These are phyloP conservation scores for Paraconiothyrium brasiliense DNA, from an alignment of 2,329 filamentous ascomycete genomes.

Conservation along the genomic window DNA sequence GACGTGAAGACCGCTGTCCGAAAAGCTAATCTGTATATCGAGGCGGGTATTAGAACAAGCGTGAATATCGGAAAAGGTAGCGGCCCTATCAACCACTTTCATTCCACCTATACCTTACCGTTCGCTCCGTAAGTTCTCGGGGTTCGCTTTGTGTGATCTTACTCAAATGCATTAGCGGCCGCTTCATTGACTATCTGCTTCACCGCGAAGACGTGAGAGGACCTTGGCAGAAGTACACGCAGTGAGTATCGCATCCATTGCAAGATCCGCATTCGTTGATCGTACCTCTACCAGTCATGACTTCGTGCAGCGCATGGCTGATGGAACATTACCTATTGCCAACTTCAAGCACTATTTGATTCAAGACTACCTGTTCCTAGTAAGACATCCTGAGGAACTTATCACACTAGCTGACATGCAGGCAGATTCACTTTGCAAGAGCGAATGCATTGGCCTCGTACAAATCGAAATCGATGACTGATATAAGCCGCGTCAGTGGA, in stretches of 20 bases:
- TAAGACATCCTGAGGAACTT: slow-evolving; percentile 51
- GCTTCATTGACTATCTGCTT: slow-evolving; percentile 85
- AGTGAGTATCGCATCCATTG: slow-evolving; percentile 42
- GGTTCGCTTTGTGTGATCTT: not conserved
- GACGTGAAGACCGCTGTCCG: slow-evolving; percentile 69
- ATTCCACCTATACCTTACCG: slow-evolving; percentile 73
- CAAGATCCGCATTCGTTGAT: not conserved
- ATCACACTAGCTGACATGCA: slow-evolving; percentile 20
- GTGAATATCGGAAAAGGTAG: slow-evolving; percentile 71
- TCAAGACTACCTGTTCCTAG: slow-evolving; percentile 91
- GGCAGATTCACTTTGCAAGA: slow-evolving; percentile 82
- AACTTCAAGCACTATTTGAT: slow-evolving; percentile 89
- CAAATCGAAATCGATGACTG: slow-evolving; percentile 77
- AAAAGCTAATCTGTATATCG: slow-evolving; percentile 75
- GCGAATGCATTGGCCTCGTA: slow-evolving; percentile 87
- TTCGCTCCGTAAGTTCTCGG: slow-evolving; percentile 67
- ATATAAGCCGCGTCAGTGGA: slow-evolving; percentile 71
- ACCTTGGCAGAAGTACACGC: slow-evolving; percentile 78
- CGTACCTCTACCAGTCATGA: slow-evolving; percentile 63
- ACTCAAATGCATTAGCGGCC: slow-evolving; percentile 58
- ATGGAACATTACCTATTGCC: slow-evolving; percentile 76
- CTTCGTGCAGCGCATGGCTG: slow-evolving; percentile 80
- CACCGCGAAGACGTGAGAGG: slow-evolving; percentile 75
- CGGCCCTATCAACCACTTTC: slow-evolving; percentile 82
- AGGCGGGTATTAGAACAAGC: slow-evolving; percentile 74